phyloP scores from a whole-genome alignment of 2,329 filamentous ascomycete genomes.

The Zalaria obscura region DNA sequence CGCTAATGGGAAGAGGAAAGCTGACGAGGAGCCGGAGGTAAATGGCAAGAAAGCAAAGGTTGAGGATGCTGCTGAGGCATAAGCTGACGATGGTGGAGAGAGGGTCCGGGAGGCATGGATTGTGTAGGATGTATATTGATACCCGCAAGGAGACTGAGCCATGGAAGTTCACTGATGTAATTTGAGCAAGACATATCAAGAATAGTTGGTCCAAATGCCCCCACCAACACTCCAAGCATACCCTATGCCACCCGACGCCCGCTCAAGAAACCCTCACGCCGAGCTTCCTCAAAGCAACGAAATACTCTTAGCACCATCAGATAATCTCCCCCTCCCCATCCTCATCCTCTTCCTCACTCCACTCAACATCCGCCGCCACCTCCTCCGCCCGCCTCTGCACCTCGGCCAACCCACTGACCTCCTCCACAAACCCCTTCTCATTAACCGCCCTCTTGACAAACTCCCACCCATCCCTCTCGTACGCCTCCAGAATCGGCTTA shows the following conservation, averaged over 20 bases:
- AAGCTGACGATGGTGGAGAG: too few species aligned
- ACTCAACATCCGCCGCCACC: constrained; percentile 34
- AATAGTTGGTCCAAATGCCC: too few species aligned
- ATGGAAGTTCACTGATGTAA: too few species aligned
- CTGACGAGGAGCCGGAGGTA: neutral
- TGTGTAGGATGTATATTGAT: too few species aligned
- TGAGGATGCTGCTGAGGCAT: too few species aligned
- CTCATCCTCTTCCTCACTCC: constrained; percentile 34
- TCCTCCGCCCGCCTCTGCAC: constrained; percentile 40
- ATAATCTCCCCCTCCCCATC: constrained; percentile 36
- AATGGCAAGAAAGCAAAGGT: neutral
- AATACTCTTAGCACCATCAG: constrained; percentile 1
- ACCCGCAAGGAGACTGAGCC: too few species aligned
- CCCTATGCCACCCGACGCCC: too few species aligned
- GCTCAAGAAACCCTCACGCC: too few species aligned
- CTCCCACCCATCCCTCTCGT: constrained; percentile 54
- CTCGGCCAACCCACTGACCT: constrained; percentile 60
- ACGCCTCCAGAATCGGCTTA: constrained; percentile 51
- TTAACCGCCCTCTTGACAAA: constrained; percentile 64
- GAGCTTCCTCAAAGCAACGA: too few species aligned
- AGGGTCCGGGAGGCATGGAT: too few species aligned
- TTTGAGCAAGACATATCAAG: too few species aligned
- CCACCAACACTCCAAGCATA: too few species aligned
- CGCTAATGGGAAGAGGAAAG: constrained; percentile 4
- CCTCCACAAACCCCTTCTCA: constrained; percentile 65